Evolutionary conservation across 805 yeast genomes (phyloP).

Genomic region (Suhomyces emberorum): DNA sequence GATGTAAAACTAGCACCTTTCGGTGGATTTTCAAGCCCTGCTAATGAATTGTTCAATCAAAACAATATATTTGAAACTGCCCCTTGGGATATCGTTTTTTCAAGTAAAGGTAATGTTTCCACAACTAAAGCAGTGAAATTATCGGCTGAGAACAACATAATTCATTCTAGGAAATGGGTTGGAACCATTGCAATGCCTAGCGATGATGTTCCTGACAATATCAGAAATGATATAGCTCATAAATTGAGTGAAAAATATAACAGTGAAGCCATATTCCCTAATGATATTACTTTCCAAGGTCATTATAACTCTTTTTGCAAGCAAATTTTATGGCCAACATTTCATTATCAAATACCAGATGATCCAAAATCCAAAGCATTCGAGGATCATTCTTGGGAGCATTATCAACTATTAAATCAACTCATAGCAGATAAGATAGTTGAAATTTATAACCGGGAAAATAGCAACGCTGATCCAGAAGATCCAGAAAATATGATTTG

Average conservation of each 20-base stretch:
- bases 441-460: slow-evolving; percentile 49
- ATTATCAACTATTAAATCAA: slow-evolving; percentile 73
- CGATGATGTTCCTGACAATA: slow-evolving; percentile 64
- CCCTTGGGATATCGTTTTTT: slow-evolving; percentile 72
- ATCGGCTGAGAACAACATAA: slow-evolving; percentile 39
- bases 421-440: slow-evolving; percentile 74
- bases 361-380: slow-evolving; percentile 91
- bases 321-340: slow-evolving; percentile 94
- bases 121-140: slow-evolving; percentile 76
- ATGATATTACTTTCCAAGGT: slow-evolving; percentile 80
- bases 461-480: slow-evolving; percentile 32
- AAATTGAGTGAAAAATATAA: slow-evolving; percentile 48
- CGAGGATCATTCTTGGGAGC: slow-evolving; percentile 92
- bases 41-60: slow-evolving; percentile 34
- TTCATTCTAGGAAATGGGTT: slow-evolving; percentile 59
- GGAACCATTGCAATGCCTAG: slow-evolving; percentile 94
- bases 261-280: slow-evolving; percentile 66
- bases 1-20: slow-evolving; percentile 50
- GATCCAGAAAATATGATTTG: slow-evolving; percentile 67
- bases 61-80: slow-evolving; percentile 52
- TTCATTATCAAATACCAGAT: slow-evolving; percentile 92
- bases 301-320: slow-evolving; percentile 91
- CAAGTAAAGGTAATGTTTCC: slow-evolving; percentile 81
- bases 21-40: slow-evolving; percentile 72
- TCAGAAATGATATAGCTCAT: slow-evolving; percentile 51